phyloP scores from a whole-genome alignment of 768 basidiomycete genomes.

The Trametes cubensis region DNA sequence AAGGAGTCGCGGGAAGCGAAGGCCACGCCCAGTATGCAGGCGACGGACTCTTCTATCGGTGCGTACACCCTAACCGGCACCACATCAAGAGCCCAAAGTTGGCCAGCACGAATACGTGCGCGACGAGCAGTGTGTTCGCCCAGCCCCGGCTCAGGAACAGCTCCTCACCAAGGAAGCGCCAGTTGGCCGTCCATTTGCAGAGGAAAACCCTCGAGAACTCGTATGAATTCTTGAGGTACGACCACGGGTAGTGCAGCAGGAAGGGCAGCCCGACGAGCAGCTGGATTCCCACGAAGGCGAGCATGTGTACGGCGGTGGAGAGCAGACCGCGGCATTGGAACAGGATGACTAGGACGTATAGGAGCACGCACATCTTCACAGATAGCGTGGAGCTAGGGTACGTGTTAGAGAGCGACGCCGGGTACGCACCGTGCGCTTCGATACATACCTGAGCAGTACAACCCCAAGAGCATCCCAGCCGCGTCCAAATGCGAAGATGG shows the following conservation, averaged over 20 bases:
- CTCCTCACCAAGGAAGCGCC: constrained; percentile 84
- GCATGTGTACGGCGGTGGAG: constrained; percentile 51
- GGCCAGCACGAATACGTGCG: constrained; percentile 62
- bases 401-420: not conserved
- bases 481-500: constrained; percentile 66
- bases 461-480: constrained; percentile 64
- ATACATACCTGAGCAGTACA: constrained; percentile 70
- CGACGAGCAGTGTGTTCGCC: constrained; percentile 63
- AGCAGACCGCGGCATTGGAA: constrained; percentile 72
- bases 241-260: constrained; percentile 55
- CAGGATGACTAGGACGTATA: constrained; percentile 83
- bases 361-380: constrained; percentile 91
- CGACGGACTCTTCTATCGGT: no score
- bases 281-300: constrained; percentile 53
- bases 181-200: constrained; percentile 98
- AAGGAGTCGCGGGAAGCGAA: no score
- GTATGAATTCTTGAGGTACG: constrained; percentile 82
- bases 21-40: no score
- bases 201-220: constrained; percentile 87
- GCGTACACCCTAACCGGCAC: no score
- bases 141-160: constrained; percentile 69
- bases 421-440: not conserved
- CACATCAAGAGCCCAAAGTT: constrained; percentile 74
- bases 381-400: constrained; percentile 72
- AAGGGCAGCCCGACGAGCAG: constrained; percentile 70